phyloP scores from a whole-genome alignment of 2,329 filamentous ascomycete genomes.

The Colletotrichum costaricense region DNA sequence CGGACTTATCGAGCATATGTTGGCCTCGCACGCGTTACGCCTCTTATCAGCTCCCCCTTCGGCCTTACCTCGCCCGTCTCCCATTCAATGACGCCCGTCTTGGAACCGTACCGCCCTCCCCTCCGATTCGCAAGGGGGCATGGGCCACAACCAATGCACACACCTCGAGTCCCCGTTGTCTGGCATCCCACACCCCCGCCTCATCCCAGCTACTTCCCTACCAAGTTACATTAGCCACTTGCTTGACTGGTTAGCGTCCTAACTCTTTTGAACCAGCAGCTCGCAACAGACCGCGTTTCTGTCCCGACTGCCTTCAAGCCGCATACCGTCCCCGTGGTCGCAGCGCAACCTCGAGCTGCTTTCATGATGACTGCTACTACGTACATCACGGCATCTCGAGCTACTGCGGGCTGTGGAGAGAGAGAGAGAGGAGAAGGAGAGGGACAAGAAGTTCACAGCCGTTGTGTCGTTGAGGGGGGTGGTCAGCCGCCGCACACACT shows the following conservation, averaged over 20 bases:
- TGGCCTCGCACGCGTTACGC: conserved; percentile 10
- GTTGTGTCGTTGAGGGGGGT: conserved; percentile 12
- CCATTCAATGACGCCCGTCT: conserved; percentile 8
- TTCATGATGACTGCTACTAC: conserved; percentile 3
- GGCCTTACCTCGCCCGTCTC: conserved; percentile 26
- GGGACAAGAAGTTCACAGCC: not conserved
- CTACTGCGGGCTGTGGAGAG: not conserved
- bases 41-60: conserved; percentile 29
- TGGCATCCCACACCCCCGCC: conserved; percentile 20
- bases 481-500: conserved; percentile 26
- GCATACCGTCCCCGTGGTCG: not conserved
- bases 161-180: conserved; percentile 8
- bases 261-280: not conserved
- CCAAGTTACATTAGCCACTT: conserved; percentile 28
- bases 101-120: conserved; percentile 3
- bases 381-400: not conserved
- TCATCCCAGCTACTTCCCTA: conserved; percentile 24
- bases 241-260: conserved; percentile 14
- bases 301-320: not conserved
- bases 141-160: not conserved
- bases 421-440: not conserved
- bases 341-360: not conserved
- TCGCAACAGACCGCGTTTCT: not conserved
- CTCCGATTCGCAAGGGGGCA: conserved; percentile 4
- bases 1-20: not conserved